These are phyloP conservation scores for Chimonanthus praecox DNA, from an alignment of 164 flowering plant species.

Conservation along the genomic window DNA sequence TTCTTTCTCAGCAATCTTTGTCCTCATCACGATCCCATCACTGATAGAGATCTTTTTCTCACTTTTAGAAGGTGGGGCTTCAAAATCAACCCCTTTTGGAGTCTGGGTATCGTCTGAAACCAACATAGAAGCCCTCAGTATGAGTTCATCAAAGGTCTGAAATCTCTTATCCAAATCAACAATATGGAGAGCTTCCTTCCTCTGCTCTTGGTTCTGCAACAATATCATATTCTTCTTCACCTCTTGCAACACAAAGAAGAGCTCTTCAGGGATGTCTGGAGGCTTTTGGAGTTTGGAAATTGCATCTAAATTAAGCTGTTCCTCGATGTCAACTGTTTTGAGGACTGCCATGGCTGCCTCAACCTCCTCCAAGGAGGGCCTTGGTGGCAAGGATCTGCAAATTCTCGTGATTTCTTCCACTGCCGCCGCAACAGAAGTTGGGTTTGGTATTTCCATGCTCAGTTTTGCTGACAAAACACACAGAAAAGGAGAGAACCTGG, in stretches of 20 bases:
- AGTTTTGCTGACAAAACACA: not conserved
- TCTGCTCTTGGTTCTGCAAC: slow-evolving; percentile 49
- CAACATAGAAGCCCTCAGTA: slow-evolving; percentile 49
- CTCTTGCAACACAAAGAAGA: slow-evolving; percentile 39
- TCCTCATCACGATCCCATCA: slow-evolving; percentile 32
- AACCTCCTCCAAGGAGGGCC: slow-evolving; percentile 61
- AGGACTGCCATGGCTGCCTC: slow-evolving; percentile 53
- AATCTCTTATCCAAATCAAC: slow-evolving; percentile 36
- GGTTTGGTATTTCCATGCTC: slow-evolving; percentile 17
- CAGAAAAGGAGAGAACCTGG: not conserved
- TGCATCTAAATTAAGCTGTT: slow-evolving; percentile 40
- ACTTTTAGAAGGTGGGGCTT: slow-evolving; percentile 20
- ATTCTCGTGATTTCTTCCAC: slow-evolving; percentile 51
- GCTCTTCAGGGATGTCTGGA: slow-evolving; percentile 48
- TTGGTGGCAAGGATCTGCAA: slow-evolving; percentile 52
- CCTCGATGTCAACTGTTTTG: slow-evolving; percentile 36
- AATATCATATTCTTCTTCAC: slow-evolving; percentile 33
- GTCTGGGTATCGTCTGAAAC: slow-evolving; percentile 36
- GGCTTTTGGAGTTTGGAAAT: slow-evolving; percentile 27
- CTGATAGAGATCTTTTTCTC: slow-evolving; percentile 15
- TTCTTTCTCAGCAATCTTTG: slow-evolving; percentile 16
- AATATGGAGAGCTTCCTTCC: slow-evolving; percentile 41
- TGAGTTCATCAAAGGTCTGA: slow-evolving; percentile 43
- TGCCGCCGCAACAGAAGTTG: slow-evolving; percentile 27
- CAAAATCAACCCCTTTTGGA: slow-evolving; percentile 18